Evolutionary conservation across 2,329 filamentous ascomycete genomes (phyloP).

Genomic region (Grosmannia clavigera): DNA sequence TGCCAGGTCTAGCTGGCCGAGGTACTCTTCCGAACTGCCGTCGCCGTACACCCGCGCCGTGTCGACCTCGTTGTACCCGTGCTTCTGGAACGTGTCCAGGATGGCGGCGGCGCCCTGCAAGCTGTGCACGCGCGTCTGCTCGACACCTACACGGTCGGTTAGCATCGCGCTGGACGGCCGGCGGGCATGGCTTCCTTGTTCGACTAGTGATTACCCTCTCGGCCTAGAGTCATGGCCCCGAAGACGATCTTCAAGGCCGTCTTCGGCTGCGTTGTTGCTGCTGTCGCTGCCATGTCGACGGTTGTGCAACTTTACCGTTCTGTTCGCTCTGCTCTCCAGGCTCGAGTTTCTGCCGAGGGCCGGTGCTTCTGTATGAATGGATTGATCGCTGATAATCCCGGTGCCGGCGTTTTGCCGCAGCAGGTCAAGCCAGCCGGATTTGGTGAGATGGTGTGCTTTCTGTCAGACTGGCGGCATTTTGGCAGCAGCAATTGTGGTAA

Average conservation of each 20-base stretch:
- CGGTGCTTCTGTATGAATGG: too few relatives aligned
- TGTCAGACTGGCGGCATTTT: too few relatives aligned
- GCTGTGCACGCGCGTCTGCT: constrained; percentile 17
- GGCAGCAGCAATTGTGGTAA: too few relatives aligned
- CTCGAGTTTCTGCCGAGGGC: too few relatives aligned
- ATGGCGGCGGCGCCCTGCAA: constrained; percentile 42
- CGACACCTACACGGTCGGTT: constrained; percentile 8
- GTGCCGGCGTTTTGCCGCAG: too few relatives aligned
- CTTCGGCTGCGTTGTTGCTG: not conserved
- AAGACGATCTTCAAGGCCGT: constrained; percentile 16
- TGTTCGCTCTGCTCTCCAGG: not conserved
- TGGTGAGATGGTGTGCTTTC: too few relatives aligned
- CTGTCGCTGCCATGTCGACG: not conserved
- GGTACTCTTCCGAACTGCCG: constrained; percentile 47
- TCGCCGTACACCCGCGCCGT: constrained; percentile 53
- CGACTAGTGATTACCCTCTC: too few relatives aligned
- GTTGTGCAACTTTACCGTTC: not conserved
- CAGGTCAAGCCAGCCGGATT: too few relatives aligned
- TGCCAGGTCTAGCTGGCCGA: constrained; percentile 27
- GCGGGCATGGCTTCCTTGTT: too few relatives aligned
- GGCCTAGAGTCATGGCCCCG: constrained; percentile 6
- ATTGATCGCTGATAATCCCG: too few relatives aligned
- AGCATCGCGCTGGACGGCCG: too few relatives aligned
- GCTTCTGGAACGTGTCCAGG: constrained; percentile 51
- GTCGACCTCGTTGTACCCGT: constrained; percentile 58